Percentiles rank a stretch among this genome's conserved stretches.
Conservation (phyloP, 139 green algal species). For the Chlamydomonas asymmetrica region DNA sequence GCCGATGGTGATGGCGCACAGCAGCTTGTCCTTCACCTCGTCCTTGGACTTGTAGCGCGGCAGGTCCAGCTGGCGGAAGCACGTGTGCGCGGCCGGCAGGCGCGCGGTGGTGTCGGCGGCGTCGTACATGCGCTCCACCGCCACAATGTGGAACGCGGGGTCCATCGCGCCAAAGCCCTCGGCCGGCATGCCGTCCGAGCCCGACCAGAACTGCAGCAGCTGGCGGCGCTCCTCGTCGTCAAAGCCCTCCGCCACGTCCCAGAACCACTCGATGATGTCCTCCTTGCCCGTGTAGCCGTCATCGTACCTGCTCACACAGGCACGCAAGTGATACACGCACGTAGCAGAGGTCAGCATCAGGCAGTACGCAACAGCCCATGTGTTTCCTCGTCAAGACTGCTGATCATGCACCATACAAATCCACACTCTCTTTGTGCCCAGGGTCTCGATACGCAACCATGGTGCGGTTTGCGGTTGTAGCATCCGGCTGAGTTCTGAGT, state of each 20-base stretch:
- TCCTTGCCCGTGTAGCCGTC: conserved; percentile 68
- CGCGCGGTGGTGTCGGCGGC: conserved; percentile 54
- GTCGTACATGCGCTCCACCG: conserved; percentile 65
- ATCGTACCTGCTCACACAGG: conserved; percentile 52
- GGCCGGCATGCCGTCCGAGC: conserved; percentile 61
- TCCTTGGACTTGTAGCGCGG: conserved; percentile 53
- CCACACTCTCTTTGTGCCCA: conserved; percentile 3
- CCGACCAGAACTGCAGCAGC: conserved; percentile 69
- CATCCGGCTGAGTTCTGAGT: too few species aligned
- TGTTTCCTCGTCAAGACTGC: too few species aligned
- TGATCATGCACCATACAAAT: too few species aligned
- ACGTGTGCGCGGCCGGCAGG: conserved; percentile 63
- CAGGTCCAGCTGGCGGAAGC: conserved; percentile 68
- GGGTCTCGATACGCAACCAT: too few species aligned
- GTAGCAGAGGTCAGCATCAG: conserved; percentile 7
- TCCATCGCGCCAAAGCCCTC: conserved; percentile 65
- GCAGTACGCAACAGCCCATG: too few species aligned
- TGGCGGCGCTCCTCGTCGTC: conserved; percentile 53
- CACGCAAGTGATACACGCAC: not conserved
- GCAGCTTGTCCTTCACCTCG: conserved; percentile 60
- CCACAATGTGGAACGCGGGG: conserved; percentile 62
- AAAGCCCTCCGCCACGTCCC: conserved; percentile 55
- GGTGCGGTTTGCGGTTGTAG: too few species aligned
- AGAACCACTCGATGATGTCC: conserved; percentile 63
- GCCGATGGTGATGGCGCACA: conserved; percentile 66